These are phyloP conservation scores for Syzygium syzygioides DNA, from an alignment of 441 rosid genomes.

Conservation along the genomic window DNA sequence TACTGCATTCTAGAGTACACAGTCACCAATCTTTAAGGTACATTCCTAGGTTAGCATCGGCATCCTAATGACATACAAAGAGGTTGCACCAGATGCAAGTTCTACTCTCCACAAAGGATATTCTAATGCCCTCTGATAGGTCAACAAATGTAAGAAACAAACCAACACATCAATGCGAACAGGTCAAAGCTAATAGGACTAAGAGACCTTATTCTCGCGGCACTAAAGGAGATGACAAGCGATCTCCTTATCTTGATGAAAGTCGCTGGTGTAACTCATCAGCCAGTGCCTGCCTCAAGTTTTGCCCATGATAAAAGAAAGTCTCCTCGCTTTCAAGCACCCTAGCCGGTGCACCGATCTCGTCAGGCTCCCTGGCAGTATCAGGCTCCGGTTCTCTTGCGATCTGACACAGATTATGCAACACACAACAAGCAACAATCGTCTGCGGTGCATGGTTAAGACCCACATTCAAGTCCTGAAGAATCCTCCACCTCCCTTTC, in stretches of 20 bases:
- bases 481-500: slow-evolving; percentile 88
- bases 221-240: not conserved
- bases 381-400: slow-evolving; percentile 96
- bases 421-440: slow-evolving; percentile 89
- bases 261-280: slow-evolving; percentile 95
- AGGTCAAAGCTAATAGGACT: slow-evolving; percentile 7
- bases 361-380: slow-evolving; percentile 81
- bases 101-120: not conserved
- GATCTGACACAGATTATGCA: slow-evolving; percentile 91
- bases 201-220: slow-evolving; percentile 10
- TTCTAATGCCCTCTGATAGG: not conserved
- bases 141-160: not conserved
- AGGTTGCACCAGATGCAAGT: not conserved
- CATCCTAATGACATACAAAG: not conserved
- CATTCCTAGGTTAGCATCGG: not conserved
- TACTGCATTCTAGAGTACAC: not conserved
- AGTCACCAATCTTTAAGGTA: not conserved
- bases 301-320: slow-evolving; percentile 67
- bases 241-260: slow-evolving; percentile 45
- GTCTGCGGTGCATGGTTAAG: slow-evolving; percentile 91
- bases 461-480: slow-evolving; percentile 89
- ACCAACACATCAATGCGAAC: not conserved
- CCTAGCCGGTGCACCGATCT: slow-evolving; percentile 57
- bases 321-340: slow-evolving; percentile 84
- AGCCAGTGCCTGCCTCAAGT: slow-evolving; percentile 89